Percentiles rank a stretch among this genome's conserved stretches.
These are phyloP conservation scores for Talaromyces piceae DNA, from an alignment of 2,329 filamentous ascomycete genomes.

Conservation along the genomic window DNA sequence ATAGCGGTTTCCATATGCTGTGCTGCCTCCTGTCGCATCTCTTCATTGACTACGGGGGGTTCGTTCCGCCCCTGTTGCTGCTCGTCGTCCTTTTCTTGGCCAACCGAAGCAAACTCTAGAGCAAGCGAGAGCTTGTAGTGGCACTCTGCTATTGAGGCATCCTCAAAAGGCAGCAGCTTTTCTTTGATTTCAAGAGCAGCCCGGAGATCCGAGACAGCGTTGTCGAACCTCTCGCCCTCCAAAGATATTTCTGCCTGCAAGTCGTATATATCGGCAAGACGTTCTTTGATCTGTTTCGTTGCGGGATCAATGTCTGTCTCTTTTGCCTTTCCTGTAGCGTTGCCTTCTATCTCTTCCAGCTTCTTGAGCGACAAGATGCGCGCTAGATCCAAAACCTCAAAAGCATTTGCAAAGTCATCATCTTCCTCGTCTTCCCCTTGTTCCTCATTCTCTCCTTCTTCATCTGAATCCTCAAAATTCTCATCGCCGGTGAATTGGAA, in stretches of 20 bases:
- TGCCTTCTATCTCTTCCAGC: conserved; percentile 43
- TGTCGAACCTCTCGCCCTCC: conserved; percentile 85
- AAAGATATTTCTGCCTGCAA: conserved; percentile 93
- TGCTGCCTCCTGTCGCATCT: conserved; percentile 50
- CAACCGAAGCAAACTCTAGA: conserved; percentile 80
- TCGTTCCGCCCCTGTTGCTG: conserved; percentile 10
- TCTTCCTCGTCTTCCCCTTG: conserved; percentile 54
- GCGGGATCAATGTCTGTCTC: conserved; percentile 33
- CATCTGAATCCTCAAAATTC: conserved; percentile 77
- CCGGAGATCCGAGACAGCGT: conserved; percentile 78
- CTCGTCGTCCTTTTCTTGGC: conserved; percentile 25
- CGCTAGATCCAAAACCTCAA: conserved; percentile 56
- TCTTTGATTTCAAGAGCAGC: conserved; percentile 71
- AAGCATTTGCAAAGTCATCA: conserved; percentile 58
- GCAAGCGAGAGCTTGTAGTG: conserved; percentile 95
- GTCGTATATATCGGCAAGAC: conserved; percentile 87
- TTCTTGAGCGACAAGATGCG: conserved; percentile 53
- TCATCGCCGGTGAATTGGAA: conserved; percentile 95
- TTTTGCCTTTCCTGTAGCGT: conserved; percentile 42
- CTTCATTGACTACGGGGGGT: conserved; percentile 40
- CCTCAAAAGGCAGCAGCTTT: conserved; percentile 69
- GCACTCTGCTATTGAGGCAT: conserved; percentile 81
- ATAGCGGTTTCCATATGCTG: conserved; percentile 56
- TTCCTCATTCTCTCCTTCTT: conserved; percentile 34
- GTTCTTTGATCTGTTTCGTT: conserved; percentile 64